Conservation (phyloP, 495 filamentous ascomycete species). For the Rhypophila decipiens region DNA sequence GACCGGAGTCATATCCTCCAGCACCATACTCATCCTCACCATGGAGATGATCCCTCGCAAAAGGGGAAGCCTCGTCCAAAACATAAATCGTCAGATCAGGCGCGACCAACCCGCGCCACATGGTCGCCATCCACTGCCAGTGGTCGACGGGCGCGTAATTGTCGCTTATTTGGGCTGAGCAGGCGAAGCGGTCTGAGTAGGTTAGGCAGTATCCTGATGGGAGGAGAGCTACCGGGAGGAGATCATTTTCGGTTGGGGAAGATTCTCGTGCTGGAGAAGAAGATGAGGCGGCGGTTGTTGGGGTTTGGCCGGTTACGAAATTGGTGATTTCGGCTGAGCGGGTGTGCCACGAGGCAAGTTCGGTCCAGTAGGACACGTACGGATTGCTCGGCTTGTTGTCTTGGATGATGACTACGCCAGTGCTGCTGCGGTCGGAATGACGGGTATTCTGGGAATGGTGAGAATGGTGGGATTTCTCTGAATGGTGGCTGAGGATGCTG, state of each 20-base stretch:
- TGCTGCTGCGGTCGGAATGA: no score
- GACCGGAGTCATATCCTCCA: background rate
- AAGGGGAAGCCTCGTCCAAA: slow-evolving; percentile 21
- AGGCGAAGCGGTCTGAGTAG: slow-evolving; percentile 66
- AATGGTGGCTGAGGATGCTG: no score
- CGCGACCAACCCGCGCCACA: slow-evolving; percentile 84
- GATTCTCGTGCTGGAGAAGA: no score
- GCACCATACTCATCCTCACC: slow-evolving; percentile 1
- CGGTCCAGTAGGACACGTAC: no score
- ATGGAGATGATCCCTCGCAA: no score
- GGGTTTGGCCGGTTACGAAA: slow-evolving; percentile 47
- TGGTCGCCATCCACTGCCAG: slow-evolving; percentile 96
- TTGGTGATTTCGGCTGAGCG: slow-evolving; percentile 59
- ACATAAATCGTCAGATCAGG: slow-evolving; percentile 81
- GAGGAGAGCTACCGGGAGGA: slow-evolving; percentile 62
- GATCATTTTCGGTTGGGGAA: no score
- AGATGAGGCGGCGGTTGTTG: background rate
- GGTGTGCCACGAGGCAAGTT: no score
- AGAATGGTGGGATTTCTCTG: no score
- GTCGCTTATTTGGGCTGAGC: slow-evolving; percentile 65
- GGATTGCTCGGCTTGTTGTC: no score
- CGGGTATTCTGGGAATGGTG: no score
- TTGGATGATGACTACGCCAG: no score
- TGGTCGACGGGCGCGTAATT: slow-evolving; percentile 78
- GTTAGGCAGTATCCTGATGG: slow-evolving; percentile 67